Base-by-base conservation (phyloP, 75 land plant genomes). In the Pinus albicaulis region DNA sequence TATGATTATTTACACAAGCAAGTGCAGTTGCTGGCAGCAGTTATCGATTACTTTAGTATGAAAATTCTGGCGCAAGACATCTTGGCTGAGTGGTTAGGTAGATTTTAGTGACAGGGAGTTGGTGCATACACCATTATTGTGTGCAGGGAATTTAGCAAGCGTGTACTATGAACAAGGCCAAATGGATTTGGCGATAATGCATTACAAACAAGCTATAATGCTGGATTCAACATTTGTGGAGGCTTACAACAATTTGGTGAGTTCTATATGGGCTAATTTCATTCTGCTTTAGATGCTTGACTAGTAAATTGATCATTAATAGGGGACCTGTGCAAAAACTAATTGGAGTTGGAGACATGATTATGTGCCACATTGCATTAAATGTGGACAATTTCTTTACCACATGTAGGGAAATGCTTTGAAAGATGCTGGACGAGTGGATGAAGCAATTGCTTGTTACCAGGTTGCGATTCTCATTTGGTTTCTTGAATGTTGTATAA, bases 221-320 rank as follows among this genome's bases (percentile, higher is more conserved):
- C 84, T 83, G 81, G 99, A 98, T 74, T 66, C 94, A 11, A 64
- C 86, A 74, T 98, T 91, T 72, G 65, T 95, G 66, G 99, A 98
- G 74, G 99, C 99, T 10, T 98, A 95, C 79, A 98, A 98, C 66
- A 98, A 98, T 87, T 76, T 98, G 92, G 98, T 98, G 80, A 56
- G 89, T 19, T 38, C 5, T 38, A 38, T 38, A 5, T 38, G 5
- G 41, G 41, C 41, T 38, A 38, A 38, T 38, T 38, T 38, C 41
- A 38, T 38, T 38, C 41, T 38, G 5, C 41, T 38, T 31, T 38
- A 5, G 6, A 38, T 5, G 41, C 6, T 38, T 5, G 41, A 38
- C 41, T 38, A 5, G 41, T 38, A 38, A 38, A 38, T 38, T 38
- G 41, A 6, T 38, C 5, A 6, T 38, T 38, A 38, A 38, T 38